phyloP scores from a whole-genome alignment of 129 eudicot genomes.

The Artemisia annua region DNA sequence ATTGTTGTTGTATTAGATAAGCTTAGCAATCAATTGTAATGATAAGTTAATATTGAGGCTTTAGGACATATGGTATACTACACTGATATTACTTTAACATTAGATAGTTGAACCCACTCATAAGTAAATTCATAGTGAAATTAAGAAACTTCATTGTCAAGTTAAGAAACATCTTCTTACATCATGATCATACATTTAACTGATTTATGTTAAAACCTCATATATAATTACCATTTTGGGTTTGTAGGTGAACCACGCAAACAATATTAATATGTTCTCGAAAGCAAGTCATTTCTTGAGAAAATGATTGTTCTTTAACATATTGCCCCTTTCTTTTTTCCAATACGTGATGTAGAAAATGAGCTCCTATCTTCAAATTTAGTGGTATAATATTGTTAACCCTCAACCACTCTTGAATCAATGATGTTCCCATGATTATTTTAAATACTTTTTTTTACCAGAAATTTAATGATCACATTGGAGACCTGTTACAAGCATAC shows the following conservation, averaged over 20 bases:
- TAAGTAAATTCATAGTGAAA: too few relatives aligned
- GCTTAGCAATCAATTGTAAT: too few relatives aligned
- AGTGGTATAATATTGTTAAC: slow-evolving; percentile 45
- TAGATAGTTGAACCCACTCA: too few relatives aligned
- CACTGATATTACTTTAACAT: too few relatives aligned
- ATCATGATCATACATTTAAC: background rate
- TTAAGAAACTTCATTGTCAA: too few relatives aligned
- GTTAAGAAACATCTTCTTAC: too few relatives aligned
- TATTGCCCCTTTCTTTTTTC: slow-evolving; percentile 88
- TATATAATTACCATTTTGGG: background rate
- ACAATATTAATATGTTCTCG: slow-evolving; percentile 87
- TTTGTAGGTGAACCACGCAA: slow-evolving; percentile 85
- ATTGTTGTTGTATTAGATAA: too few relatives aligned
- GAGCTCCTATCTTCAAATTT: slow-evolving; percentile 89
- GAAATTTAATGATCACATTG: slow-evolving; percentile 90
- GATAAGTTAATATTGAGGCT: too few relatives aligned
- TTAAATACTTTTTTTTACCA: slow-evolving; percentile 31
- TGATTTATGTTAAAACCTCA: background rate
- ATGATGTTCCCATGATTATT: background rate
- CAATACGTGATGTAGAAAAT: slow-evolving; percentile 82
- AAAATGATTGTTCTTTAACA: slow-evolving; percentile 93
- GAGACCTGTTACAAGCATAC: slow-evolving; percentile 90
- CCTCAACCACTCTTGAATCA: background rate
- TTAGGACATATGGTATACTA: too few relatives aligned
- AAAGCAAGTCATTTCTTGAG: slow-evolving; percentile 96